phyloP scores from a whole-genome alignment of 2,329 filamentous ascomycete species.

The Geoglossum cookeanum region DNA sequence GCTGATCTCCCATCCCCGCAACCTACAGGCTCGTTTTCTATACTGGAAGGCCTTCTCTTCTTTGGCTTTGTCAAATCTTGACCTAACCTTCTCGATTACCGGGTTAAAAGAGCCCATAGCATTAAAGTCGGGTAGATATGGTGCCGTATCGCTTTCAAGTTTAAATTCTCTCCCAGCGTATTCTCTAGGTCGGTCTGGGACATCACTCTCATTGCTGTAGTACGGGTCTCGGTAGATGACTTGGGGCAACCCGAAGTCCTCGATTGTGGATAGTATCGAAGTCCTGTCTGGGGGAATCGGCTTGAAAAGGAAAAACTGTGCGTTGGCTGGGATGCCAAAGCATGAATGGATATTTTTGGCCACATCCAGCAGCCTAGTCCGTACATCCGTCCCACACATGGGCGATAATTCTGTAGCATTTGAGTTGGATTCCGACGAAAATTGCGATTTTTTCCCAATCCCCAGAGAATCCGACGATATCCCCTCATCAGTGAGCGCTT shows the following conservation, averaged over 20 bases:
- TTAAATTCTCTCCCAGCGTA: slow-evolving; percentile 80
- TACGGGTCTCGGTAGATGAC: slow-evolving; percentile 70
- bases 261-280: background rate
- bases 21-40: slow-evolving; percentile 37
- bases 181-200: slow-evolving; percentile 56
- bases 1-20: slow-evolving; percentile 61
- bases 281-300: background rate
- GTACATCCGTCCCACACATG: slow-evolving; percentile 7
- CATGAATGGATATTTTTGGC: background rate
- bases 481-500: slow-evolving; percentile 15
- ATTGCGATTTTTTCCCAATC: background rate
- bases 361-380: slow-evolving; percentile 5
- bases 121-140: slow-evolving; percentile 67
- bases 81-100: slow-evolving; percentile 33
- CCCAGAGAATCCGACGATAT: background rate
- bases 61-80: slow-evolving; percentile 30
- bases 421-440: background rate
- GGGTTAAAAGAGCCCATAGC: slow-evolving; percentile 36
- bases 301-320: background rate
- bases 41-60: slow-evolving; percentile 32
- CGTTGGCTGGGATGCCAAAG: slow-evolving; percentile 9
- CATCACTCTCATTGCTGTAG: slow-evolving; percentile 68
- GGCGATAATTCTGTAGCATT: slow-evolving; percentile 4
- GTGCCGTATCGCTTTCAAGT: slow-evolving; percentile 53
- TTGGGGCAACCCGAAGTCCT: slow-evolving; percentile 37